Percentiles rank a stretch among this genome's conserved stretches.
Conservation (phyloP, 2,329 filamentous ascomycete genomes). For the Xenoacremonium recifei region DNA sequence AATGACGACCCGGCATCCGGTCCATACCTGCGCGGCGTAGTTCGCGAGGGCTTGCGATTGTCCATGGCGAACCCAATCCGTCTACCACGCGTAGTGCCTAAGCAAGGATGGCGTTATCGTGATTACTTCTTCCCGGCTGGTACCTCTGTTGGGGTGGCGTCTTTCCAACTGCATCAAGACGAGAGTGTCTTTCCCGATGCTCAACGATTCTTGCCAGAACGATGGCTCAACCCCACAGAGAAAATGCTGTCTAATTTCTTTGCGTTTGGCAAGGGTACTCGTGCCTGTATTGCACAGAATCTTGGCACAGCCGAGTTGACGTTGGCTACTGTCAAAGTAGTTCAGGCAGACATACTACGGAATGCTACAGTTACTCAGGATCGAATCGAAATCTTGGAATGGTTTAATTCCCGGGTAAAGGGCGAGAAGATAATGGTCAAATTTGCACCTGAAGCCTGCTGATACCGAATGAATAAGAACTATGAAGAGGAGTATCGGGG, state of each 20-base stretch:
- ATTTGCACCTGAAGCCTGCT: too few relatives aligned
- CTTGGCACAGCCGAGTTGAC: conserved; percentile 43
- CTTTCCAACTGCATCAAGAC: conserved; percentile 46
- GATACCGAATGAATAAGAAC: too few relatives aligned
- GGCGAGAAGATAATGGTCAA: neutral
- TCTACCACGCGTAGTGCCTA: conserved; percentile 46
- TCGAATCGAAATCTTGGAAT: conserved; percentile 5
- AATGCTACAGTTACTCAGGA: neutral
- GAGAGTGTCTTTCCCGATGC: conserved; percentile 41
- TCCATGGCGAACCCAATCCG: conserved; percentile 51
- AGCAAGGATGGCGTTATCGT: conserved; percentile 23
- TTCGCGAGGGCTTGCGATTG: conserved; percentile 49
- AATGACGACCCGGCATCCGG: conserved; percentile 34
- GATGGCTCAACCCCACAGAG: conserved; percentile 36
- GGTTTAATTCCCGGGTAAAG: conserved; percentile 1
- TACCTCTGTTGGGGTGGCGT: conserved; percentile 43
- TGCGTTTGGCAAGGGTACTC: conserved; percentile 46
- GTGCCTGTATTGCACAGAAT: conserved; percentile 50
- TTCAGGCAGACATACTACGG: conserved; percentile 1
- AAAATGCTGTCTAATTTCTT: conserved; percentile 37
- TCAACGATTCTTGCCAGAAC: conserved; percentile 42
- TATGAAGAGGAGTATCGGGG: too few relatives aligned
- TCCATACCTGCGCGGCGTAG: conserved; percentile 39
- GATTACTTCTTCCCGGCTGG: conserved; percentile 39
- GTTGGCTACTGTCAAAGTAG: conserved; percentile 1